phyloP scores from a whole-genome alignment of 106 monocot species.

The Iris macrosiphon region DNA sequence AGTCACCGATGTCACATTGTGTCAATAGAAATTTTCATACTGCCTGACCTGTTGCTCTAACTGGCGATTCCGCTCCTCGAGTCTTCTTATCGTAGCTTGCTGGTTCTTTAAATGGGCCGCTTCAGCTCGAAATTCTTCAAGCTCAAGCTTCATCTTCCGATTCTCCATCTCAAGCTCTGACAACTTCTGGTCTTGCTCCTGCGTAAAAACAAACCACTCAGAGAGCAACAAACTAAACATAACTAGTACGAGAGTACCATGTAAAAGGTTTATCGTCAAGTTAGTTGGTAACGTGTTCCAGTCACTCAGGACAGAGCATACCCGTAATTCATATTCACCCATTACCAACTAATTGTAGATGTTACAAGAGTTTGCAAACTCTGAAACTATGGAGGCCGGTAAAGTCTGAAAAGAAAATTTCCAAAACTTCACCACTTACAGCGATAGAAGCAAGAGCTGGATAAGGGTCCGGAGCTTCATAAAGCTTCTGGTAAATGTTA shows the following conservation, averaged over 20 bases:
- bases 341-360: not conserved
- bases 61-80: constrained; percentile 93
- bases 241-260: too few relatives aligned
- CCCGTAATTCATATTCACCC: too few relatives aligned
- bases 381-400: not conserved
- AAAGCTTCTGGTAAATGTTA: constrained; percentile 98
- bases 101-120: constrained; percentile 94
- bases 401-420: not conserved
- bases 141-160: constrained; percentile 93
- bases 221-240: not conserved
- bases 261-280: not conserved
- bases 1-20: too few relatives aligned
- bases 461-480: constrained; percentile 99
- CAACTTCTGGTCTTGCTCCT: constrained; percentile 84
- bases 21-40: too few relatives aligned
- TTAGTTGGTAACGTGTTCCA: not conserved
- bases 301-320: too few relatives aligned
- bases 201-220: not conserved
- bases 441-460: constrained; percentile 81
- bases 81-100: constrained; percentile 96
- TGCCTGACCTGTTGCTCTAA: constrained; percentile 99
- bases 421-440: constrained; percentile 40
- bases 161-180: constrained; percentile 87
- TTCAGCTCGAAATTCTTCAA: constrained; percentile 94
- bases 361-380: not conserved